Conservation (phyloP, 2,329 filamentous ascomycete species). For the Xylariomycetidae sp. region DNA sequence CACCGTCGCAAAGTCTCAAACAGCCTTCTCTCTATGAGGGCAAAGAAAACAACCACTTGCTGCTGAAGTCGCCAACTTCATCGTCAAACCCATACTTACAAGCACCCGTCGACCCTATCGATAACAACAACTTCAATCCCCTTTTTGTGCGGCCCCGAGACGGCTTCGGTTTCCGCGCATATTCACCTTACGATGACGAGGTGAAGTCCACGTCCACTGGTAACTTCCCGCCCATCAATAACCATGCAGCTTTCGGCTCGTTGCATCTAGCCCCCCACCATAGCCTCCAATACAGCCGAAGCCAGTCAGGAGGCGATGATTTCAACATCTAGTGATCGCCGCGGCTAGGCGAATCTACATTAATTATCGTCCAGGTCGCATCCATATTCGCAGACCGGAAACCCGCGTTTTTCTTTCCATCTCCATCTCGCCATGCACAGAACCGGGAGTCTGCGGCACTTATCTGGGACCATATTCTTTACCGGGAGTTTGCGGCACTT, state of each 20-base stretch:
- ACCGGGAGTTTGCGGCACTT: too few relatives aligned
- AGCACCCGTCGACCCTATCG: slow-evolving; percentile 16
- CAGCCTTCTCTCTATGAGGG: slow-evolving; percentile 17
- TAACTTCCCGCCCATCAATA: slow-evolving; percentile 24
- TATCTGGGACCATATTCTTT: too few relatives aligned
- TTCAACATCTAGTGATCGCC: slow-evolving; percentile 15
- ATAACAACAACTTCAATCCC: slow-evolving; percentile 25
- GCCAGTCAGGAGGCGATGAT: slow-evolving; percentile 12
- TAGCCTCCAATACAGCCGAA: slow-evolving; percentile 11
- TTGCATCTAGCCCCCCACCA: slow-evolving; percentile 16
- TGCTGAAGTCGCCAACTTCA: slow-evolving; percentile 16
- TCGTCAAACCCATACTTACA: slow-evolving; percentile 24
- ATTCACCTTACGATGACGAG: slow-evolving; percentile 23
- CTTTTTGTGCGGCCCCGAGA: slow-evolving; percentile 27
- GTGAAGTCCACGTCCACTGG: slow-evolving; percentile 12
- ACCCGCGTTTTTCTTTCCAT: too few relatives aligned
- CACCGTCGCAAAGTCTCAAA: slow-evolving; percentile 22
- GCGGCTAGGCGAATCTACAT: too few relatives aligned
- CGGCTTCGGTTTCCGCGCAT: slow-evolving; percentile 21
- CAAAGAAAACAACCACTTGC: slow-evolving; percentile 27
- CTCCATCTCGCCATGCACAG: too few relatives aligned
- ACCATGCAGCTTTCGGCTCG: slow-evolving; percentile 14
- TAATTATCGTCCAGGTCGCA: too few relatives aligned
- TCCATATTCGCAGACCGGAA: too few relatives aligned
- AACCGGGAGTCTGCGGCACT: too few relatives aligned